Percentiles rank a stretch among this genome's conserved stretches.
Conservation (phyloP, 768 basidiomycete species). For the Rubroboletus satanas region DNA sequence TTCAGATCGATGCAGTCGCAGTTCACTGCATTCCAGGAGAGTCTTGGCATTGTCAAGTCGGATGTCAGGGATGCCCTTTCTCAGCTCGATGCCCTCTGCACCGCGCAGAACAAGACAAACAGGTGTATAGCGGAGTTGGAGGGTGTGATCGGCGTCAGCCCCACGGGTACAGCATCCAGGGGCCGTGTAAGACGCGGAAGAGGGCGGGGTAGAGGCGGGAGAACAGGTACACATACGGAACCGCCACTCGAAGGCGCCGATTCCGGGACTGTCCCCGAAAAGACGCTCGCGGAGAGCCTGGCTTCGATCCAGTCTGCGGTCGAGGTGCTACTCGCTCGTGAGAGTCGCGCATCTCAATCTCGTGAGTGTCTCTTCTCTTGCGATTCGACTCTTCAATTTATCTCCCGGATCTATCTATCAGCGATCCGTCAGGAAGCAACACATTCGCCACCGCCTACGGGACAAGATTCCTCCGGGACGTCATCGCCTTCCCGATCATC, state of each 20-base stretch:
- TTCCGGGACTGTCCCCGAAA: not conserved
- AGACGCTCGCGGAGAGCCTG: constrained; percentile 12
- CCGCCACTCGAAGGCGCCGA: not conserved
- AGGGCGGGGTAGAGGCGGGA: not conserved
- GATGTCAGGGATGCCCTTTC: constrained; percentile 16
- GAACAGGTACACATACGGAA: not conserved
- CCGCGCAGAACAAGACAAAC: constrained; percentile 11
- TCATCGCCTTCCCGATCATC: not conserved
- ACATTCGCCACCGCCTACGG: not conserved
- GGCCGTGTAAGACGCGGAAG: not conserved
- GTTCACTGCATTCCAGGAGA: constrained; percentile 12
- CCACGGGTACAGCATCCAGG: not conserved
- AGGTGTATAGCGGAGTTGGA: constrained; percentile 11
- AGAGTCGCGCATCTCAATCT: not conserved
- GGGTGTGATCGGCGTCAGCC: constrained; percentile 8
- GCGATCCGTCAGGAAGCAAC: not conserved
- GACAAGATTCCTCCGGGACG: not conserved
- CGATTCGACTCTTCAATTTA: not conserved
- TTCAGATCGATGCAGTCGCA: constrained; percentile 13
- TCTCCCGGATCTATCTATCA: not conserved
- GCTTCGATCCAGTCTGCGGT: constrained; percentile 21
- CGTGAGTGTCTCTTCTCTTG: constrained; percentile 9
- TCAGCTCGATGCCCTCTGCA: constrained; percentile 15
- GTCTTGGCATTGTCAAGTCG: constrained; percentile 1
- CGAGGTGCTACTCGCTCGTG: constrained; percentile 16